Evolutionary conservation across 1,284 basidiomycete species (phyloP), one percentile per base, ranked within the genome.

Genomic region (Xerocomus cyaneibrunnescens): DNA sequence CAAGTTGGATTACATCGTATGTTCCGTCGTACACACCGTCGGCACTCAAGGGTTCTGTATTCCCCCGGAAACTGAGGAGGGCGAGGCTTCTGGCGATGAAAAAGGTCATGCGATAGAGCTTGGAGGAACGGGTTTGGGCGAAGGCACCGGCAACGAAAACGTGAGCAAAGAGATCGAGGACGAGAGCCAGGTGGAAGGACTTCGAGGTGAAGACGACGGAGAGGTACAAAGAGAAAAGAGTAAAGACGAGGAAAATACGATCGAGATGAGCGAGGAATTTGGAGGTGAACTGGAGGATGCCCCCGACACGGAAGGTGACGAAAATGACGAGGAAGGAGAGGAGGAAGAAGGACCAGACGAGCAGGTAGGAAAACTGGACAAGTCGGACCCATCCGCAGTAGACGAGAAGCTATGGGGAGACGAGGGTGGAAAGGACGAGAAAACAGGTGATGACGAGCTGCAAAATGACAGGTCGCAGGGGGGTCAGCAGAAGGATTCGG

Each of bases 391-490:
- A 8, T 80, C 84, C 23, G 87, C 88, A 0, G 84, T 98, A 10
- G 96, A 99, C 65, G 96, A 99, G 73, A 98, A 98, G 74, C 78
- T 99, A 60, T 98, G 97, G 96, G 93, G 89, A 31, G 90, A 94
- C 57, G 88, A 95, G 57, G 66, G 74, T 25, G 75, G 79, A 43
- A 69, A 78, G 45, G 80, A 83, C 14, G 72, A 75, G 16, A 74
- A 79, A 25, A 73, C 81, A 47, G 68, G 76, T 34, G 69, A 76
- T 28, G 74, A 80, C 31, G 80, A 82, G 48, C 77, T 77, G 21
- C 72, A 80, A 48, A 69, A 84, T 51, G 78, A 86, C 59, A 76
- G 74, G 57, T 77, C 80, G 3, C 68, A 77, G 43, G 70, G 79
- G 51, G 63, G 52, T 45, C 55, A 79, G 47, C 65, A 62, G 14